Percentiles rank a stretch among this genome's conserved stretches.
phyloP scores from a whole-genome alignment of 2,329 filamentous ascomycete genomes.

The Trichoderma semiorbis region DNA sequence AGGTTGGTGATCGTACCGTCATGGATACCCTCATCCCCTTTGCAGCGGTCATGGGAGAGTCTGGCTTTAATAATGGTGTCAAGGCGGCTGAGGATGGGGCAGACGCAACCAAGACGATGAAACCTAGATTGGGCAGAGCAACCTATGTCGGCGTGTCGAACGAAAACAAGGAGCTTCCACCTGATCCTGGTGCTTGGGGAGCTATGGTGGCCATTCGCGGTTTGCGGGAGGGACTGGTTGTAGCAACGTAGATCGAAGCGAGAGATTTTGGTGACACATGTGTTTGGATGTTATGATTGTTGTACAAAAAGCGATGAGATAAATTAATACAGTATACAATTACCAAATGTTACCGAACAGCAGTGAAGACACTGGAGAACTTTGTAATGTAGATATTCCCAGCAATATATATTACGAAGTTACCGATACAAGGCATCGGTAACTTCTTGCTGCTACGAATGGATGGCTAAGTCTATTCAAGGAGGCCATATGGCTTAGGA shows the following conservation, averaged over 20 bases:
- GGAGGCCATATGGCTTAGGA: not conserved
- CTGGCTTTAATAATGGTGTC: slow-evolving; percentile 54
- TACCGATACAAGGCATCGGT: not conserved
- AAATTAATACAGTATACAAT: not conserved
- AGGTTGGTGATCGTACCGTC: slow-evolving; percentile 54
- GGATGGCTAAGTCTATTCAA: not conserved
- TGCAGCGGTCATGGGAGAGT: slow-evolving; percentile 43
- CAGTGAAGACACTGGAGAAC: not conserved
- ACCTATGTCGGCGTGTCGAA: slow-evolving; percentile 63
- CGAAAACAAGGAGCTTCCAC: slow-evolving; percentile 51
- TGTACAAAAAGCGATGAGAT: not conserved
- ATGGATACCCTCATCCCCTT: slow-evolving; percentile 58
- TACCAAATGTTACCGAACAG: not conserved
- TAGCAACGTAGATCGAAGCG: not conserved
- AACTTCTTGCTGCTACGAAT: not conserved
- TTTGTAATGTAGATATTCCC: not conserved
- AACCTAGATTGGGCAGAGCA: slow-evolving; percentile 62
- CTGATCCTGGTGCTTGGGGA: slow-evolving; percentile 70
- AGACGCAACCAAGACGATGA: slow-evolving; percentile 61
- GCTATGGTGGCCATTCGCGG: slow-evolving; percentile 54
- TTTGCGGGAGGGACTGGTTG: slow-evolving; percentile 28
- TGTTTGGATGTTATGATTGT: not conserved
- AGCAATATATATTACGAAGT: not conserved
- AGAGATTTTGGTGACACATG: not conserved
- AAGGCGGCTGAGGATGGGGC: slow-evolving; percentile 57